Conservation (phyloP, 768 basidiomycete species). For the Russula emetica region DNA sequence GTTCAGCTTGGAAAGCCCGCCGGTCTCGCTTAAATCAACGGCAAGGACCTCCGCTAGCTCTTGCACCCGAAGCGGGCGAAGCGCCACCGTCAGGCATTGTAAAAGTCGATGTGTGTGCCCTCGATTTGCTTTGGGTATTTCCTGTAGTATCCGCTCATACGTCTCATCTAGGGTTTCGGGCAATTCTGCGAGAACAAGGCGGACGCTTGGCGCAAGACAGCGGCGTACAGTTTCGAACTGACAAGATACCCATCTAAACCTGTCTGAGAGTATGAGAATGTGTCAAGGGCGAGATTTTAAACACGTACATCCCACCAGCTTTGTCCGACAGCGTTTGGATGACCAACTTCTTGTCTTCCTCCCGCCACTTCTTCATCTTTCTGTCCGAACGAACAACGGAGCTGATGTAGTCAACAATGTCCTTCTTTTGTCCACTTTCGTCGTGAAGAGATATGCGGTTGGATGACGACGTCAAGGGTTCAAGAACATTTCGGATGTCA, state of each 20-base stretch:
- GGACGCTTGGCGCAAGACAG: neutral
- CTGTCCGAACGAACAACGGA: neutral
- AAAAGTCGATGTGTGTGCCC: neutral
- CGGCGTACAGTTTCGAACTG: neutral
- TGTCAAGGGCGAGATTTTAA: neutral
- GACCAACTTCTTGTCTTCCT: neutral
- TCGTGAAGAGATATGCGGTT: neutral
- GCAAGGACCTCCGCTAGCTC: constrained; percentile 5
- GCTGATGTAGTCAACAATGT: neutral
- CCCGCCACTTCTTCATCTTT: neutral
- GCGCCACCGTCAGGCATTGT: neutral
- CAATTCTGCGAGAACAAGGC: neutral
- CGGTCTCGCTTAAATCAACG: neutral
- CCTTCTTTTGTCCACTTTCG: neutral
- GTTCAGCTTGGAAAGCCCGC: neutral
- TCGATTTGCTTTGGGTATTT: neutral
- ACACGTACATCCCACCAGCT: neutral
- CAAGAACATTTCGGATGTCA: neutral
- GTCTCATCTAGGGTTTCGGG: constrained; percentile 3
- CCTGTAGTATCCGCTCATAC: neutral
- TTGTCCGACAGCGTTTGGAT: neutral
- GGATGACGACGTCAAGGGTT: neutral
- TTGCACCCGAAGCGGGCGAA: constrained; percentile 3
- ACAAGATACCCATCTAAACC: constrained; percentile 1
- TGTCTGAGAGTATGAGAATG: neutral